Evolutionary conservation across 2,329 filamentous ascomycete species (phyloP), one percentile per base, ranked within the genome.

Genomic region (Bipolaris sorokiniana): DNA sequence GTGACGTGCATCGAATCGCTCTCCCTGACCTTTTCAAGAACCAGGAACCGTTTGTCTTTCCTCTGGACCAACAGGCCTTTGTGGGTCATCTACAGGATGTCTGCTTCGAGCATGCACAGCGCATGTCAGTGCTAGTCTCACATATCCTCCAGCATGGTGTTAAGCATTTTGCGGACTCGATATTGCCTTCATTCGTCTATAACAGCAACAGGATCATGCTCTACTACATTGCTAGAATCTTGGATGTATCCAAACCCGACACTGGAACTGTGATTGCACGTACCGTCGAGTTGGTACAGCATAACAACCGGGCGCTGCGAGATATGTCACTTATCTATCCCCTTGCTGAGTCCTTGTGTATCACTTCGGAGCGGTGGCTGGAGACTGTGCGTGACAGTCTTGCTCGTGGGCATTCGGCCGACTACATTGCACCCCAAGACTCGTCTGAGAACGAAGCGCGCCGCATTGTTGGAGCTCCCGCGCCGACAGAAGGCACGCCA

Each of bases 151-250:
- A 71, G 31, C 71, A 73, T 28, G 71, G 71, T 3, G 67, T 72
- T 46, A 71, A 71, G 41, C 66, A 72, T 33, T 68, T 73, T n/a
- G 71, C 71, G 0, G 71, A 73, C 40, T 69, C 71, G 0, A 73
- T 73, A n/a, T 34, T 73, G 16, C 71, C 71, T 2, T 71, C 69
- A 0, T 71, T 72, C 15, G 71, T 72, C 2, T 73, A 73, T 58
- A 73, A 73, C 51, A 73, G 71, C 54, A 73, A 62, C 31, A 63
- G 71, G 3, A 73, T 73, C 40, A 73, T 73, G 71, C 63, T 73
- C 15, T 73, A 71, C 46, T 71, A 73, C 23, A 72, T 72, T 18
- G 71, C 71, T 5, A 58, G 67, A 5, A 67, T 72, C 18, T 52
- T 73, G 13, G 71, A 73, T 22, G 51, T 63, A 4, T 58, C 68